Base-by-base conservation (phyloP, 1,139 yeast species). In the Geotrichum aggregatum region DNA sequence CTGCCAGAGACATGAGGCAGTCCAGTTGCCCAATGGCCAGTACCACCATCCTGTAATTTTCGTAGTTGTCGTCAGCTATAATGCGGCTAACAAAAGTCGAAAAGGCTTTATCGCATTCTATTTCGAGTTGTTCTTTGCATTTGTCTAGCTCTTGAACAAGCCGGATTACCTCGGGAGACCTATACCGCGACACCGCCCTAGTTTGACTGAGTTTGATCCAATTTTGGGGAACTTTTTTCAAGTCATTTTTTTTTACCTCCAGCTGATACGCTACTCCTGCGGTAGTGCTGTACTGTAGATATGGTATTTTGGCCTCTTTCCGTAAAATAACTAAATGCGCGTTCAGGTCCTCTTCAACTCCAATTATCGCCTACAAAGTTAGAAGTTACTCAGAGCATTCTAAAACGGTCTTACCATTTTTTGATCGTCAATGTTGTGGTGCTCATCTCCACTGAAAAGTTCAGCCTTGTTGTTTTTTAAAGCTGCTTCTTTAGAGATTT, bases 151-250 rank as follows among this genome's bases (percentile, higher is more conserved):
- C 69, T 50, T 80, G 80, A 49, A 82, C 76, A 36, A 86, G 70
- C 16, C 71, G 69, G 1, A 72, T 62, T 1, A 81, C 74, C 40
- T 68, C 71, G 0, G 94, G 87, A 0, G 95, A 75, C 55, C 92
- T 73, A 65, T 81, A 91, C 54, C 97, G 71, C 1, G 88, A 79
- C 2, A 87, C 82, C 1, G 80, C 69, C 56, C 81, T 80, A 0
- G 96, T 87, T 6, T 85, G 83, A 60, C 79, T 84, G 36, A 85
- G 78, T 59, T 87, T 82, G 10, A 83, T 70, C 95, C 97, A 92
- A 54, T 79, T 80, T 1, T 70, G 59, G 0, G 98, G 97, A 1
- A 89, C 68, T 1, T 70, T 68, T 49, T 77, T 78, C 3, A 78
- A 74, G 47, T 78, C 79, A 0, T 79, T 72, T 58, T 83, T 82